A percentile compares a stretch with the other conserved stretches of the same genome.
Evolutionary conservation across 164 flowering plant species (phyloP).

Genomic region (Magnolia sinica): DNA sequence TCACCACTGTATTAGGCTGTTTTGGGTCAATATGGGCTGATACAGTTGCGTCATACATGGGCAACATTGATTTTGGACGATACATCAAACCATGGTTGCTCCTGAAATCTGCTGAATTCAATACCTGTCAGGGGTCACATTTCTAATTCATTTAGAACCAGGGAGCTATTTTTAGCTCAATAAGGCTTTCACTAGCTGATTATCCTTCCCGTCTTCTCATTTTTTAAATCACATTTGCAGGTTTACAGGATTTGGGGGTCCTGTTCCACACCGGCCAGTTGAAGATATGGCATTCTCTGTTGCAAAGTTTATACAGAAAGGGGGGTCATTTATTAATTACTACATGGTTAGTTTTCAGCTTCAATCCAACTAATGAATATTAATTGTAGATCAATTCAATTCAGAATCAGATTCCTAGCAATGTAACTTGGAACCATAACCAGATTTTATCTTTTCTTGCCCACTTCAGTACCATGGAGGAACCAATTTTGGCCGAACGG

Average conservation of each 20-base stretch:
- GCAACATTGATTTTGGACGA: no score
- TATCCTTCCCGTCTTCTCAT: background rate
- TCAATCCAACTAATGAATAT: background rate
- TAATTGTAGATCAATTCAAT: background rate
- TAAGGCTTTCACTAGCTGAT: background rate
- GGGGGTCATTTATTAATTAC: conserved; percentile 86
- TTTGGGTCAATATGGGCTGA: no score
- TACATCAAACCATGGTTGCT: background rate
- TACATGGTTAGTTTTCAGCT: conserved; percentile 63
- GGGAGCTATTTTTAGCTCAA: no score
- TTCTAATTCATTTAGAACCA: conserved; percentile 3
- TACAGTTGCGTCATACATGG: background rate
- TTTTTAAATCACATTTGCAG: conserved; percentile 25
- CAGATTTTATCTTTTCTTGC: conserved; percentile 2
- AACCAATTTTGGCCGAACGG: conserved; percentile 93
- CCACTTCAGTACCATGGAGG: conserved; percentile 88
- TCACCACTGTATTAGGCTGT: no score
- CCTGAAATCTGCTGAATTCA: background rate
- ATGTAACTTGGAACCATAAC: background rate
- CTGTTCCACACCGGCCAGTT: conserved; percentile 86
- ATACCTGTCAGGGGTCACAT: background rate
- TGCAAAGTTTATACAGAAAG: conserved; percentile 87
- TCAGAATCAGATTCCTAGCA: background rate
- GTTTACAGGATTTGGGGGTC: conserved; percentile 88
- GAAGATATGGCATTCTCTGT: conserved; percentile 91